Percentiles rank a stretch among this genome's conserved stretches.
These are phyloP conservation scores for Chimonanthus salicifolius DNA, from an alignment of 164 flowering plant genomes.

Conservation along the genomic window DNA sequence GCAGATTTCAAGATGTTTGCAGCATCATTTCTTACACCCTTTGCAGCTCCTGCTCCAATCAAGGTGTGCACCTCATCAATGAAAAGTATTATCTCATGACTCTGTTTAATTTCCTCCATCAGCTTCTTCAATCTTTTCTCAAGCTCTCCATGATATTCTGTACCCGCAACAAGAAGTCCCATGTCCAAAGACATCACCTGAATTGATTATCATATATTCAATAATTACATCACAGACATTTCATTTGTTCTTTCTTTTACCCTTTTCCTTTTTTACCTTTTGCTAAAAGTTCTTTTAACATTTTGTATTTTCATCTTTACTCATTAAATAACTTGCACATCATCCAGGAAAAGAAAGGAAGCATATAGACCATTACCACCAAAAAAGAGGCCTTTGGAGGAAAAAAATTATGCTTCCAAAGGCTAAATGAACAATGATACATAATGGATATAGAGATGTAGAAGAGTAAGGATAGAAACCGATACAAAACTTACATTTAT, in stretches of 20 bases:
- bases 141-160: constrained; percentile 96
- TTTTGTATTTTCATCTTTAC: no score
- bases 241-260: constrained; percentile 1
- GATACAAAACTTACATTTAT: no score
- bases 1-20: constrained; percentile 98
- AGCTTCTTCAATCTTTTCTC: constrained; percentile 92
- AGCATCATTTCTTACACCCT: constrained; percentile 90
- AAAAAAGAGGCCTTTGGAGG: no score
- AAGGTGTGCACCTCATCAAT: constrained; percentile 97
- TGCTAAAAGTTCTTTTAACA: no score
- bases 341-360: no score
- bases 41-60: constrained; percentile 98
- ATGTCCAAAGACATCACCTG: constrained; percentile 95
- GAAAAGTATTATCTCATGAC: constrained; percentile 87
- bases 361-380: no score
- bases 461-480: no score
- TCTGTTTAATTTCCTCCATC: constrained; percentile 93
- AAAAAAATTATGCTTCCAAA: no score
- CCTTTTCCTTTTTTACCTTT: constrained; percentile 46
- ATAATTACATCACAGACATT: no score
- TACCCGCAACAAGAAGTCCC: constrained; percentile 96
- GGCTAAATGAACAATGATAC: no score
- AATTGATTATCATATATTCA: constrained; percentile 4
- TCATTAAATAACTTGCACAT: no score
- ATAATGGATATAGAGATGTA: no score